phyloP scores from a whole-genome alignment of 805 yeast species.

The Yarrowia hollandica region DNA sequence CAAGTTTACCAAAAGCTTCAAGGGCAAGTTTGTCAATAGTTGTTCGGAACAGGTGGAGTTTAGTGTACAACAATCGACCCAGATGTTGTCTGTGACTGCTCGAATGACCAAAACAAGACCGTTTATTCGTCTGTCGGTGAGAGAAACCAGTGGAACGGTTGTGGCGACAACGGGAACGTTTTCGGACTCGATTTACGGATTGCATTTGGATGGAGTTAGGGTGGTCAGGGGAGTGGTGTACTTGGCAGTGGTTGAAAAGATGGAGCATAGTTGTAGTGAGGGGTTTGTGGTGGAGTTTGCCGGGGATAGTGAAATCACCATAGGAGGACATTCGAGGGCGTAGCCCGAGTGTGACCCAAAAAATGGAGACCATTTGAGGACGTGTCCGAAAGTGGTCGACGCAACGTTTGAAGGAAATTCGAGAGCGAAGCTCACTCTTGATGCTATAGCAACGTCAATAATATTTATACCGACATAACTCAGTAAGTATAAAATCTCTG shows the following conservation, averaged over 20 bases:
- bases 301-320: background rate
- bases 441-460: no score
- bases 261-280: constrained; percentile 10
- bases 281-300: constrained; percentile 3
- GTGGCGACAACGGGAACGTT: background rate
- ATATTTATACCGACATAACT: no score
- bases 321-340: background rate
- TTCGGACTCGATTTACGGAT: constrained; percentile 18
- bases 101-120: constrained; percentile 5
- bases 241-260: constrained; percentile 1
- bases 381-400: no score
- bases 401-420: no score
- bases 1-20: background rate
- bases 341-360: background rate
- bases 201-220: constrained; percentile 2
- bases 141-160: background rate
- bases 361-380: no score
- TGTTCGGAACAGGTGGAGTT: constrained; percentile 17
- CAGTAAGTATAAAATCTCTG: no score
- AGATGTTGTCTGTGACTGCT: background rate
- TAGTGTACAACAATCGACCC: constrained; percentile 4
- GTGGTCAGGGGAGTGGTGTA: background rate
- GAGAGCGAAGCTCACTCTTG: no score
- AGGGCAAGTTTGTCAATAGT: constrained; percentile 12
- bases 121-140: background rate